Base-by-base conservation (phyloP, 495 filamentous ascomycete species). In the Articulospora tetracladia region DNA sequence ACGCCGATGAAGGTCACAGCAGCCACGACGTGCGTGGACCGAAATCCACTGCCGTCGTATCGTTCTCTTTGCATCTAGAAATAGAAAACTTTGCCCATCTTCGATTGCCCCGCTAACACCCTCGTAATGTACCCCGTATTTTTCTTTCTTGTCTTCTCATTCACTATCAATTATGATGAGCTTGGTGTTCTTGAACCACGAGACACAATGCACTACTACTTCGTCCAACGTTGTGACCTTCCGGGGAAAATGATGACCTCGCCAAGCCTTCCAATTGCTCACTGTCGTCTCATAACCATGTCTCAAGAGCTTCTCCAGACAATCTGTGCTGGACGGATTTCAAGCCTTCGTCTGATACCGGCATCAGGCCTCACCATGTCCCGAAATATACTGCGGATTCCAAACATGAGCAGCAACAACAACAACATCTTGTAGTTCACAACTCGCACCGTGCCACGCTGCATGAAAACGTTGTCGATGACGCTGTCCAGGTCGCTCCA, bases 221-320 rank as follows among this genome's bases (percentile, higher is more conserved):
- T 13, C 30, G 6, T 13, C 13, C 6, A 32, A 13, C 13, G 30
- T 6, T 32, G 13, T 32, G 30, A 32, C 30, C 30, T 32, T 32
- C 30, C 30, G 13, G 13, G 30, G 4, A 13, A 13, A 32, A 32
- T 32, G n/a, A n/a, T 32, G 13, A 30, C 49, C 49, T 25, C 24
- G 19, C 49, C 19, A 24, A 17, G 23, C 10, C 24, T 52, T 27
- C 17, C 2, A 15, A 27, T 1, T 13, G 8, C 24, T 52, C 49
- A 11, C 24, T 34, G 36, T 55, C 41, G 59, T 61, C 59, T 61
- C 59, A 61, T 57, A 26, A 36, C 52, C 39, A 36, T 30, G 59
- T 61, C 48, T 61, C 53, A 61, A 51, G 11, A 3, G 39, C 17
- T 19, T 44, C 17, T 44, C 39, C 39, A 44, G 39, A 44, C 17